A percentile compares a stretch with the other conserved stretches of the same genome.
phyloP scores from a whole-genome alignment of 371 early-diverging fungal species.

The Saksenaea oblongispora region DNA sequence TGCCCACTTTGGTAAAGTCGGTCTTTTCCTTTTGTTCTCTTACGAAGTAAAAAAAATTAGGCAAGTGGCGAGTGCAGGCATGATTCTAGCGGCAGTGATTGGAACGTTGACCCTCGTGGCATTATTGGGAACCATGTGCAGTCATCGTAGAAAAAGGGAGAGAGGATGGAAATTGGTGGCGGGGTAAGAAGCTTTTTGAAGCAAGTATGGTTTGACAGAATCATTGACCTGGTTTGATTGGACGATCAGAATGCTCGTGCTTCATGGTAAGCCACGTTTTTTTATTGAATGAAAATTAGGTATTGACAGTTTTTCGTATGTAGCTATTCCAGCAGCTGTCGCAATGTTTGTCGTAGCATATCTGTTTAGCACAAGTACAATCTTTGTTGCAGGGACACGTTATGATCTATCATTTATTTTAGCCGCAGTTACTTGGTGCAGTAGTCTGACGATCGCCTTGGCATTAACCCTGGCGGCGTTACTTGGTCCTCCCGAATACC shows the following conservation, averaged over 20 bases:
- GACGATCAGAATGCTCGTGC: slow-evolving; percentile 26
- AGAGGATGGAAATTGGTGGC: slow-evolving; percentile 35
- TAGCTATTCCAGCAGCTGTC: slow-evolving; percentile 29
- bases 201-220: slow-evolving; percentile 2
- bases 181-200: slow-evolving; percentile 18
- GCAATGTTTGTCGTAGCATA: slow-evolving; percentile 26
- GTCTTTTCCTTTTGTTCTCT: not conserved
- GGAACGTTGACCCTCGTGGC: slow-evolving; percentile 29
- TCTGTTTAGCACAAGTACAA: slow-evolving; percentile 19
- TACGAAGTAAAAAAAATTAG: slow-evolving; percentile 7
- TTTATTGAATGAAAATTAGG: slow-evolving; percentile 2
- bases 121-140: slow-evolving; percentile 29
- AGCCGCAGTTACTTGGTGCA: slow-evolving; percentile 23
- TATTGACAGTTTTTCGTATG: slow-evolving; percentile 1
- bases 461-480: slow-evolving; percentile 17
- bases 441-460: slow-evolving; percentile 20
- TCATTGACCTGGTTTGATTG: not conserved
- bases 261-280: slow-evolving; percentile 24
- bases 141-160: slow-evolving; percentile 27
- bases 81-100: slow-evolving; percentile 29
- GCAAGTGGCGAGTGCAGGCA: slow-evolving; percentile 29
- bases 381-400: slow-evolving; percentile 22
- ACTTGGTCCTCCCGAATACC: slow-evolving; percentile 15
- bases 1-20: slow-evolving; percentile 20
- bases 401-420: slow-evolving; percentile 27